Evolutionary conservation across 306 rosid genomes (phyloP).

Genomic region (Cucumis cinereus): DNA sequence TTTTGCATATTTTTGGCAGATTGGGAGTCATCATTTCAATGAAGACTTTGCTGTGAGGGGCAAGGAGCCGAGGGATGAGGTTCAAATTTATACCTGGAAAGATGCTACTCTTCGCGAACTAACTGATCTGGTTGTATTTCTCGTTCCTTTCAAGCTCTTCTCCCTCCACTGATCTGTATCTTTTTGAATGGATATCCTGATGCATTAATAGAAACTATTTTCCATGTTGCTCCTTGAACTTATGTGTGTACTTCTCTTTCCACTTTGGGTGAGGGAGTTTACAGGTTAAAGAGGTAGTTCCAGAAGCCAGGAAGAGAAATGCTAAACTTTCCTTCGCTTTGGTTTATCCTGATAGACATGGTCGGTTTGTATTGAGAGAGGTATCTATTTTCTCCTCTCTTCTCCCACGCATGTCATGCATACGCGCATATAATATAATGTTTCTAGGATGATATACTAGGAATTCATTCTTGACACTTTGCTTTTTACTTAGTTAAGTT

Average conservation of each 20-base stretch:
- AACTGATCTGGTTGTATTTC: constrained; percentile 56
- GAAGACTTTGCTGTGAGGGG: constrained; percentile 89
- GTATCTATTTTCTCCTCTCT: constrained; percentile 17
- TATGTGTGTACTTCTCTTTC: neutral
- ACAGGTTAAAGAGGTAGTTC: constrained; percentile 91
- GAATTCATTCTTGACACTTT: neutral
- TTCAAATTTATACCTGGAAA: constrained; percentile 96
- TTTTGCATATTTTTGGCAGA: constrained; percentile 19
- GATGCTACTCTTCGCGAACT: constrained; percentile 91
- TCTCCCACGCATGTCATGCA: neutral
- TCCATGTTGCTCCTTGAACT: neutral
- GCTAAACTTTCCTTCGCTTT: constrained; percentile 85
- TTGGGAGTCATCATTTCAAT: constrained; percentile 53
- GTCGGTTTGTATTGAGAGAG: constrained; percentile 69
- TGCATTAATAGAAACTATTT: neutral
- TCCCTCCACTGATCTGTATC: neutral
- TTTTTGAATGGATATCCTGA: neutral
- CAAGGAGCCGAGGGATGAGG: constrained; percentile 88
- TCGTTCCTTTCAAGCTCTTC: neutral
- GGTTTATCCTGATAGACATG: constrained; percentile 83
- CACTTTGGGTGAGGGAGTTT: neutral
- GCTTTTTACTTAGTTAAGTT: neutral
- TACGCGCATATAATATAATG: neutral
- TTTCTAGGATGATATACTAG: neutral
- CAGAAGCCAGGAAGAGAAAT: constrained; percentile 75